These are phyloP conservation scores for Starmerella geochares DNA, from an alignment of 805 yeast genomes.

Conservation along the genomic window DNA sequence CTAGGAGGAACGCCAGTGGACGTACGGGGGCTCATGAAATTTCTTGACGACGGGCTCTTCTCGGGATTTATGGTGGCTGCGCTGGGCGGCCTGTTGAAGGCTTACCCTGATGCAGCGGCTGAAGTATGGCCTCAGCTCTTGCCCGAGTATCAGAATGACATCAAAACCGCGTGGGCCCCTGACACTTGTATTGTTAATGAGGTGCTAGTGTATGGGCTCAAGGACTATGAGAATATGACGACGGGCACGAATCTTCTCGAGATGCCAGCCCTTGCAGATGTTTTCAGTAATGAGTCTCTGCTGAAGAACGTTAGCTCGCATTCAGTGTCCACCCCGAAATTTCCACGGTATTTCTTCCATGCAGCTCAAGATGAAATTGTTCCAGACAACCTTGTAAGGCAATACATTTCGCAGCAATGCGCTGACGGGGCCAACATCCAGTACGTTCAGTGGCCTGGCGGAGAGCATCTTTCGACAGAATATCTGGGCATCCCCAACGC, in stretches of 20 bases:
- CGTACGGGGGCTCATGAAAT: neutral
- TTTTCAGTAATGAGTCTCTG: neutral
- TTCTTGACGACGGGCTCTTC: conserved; percentile 15
- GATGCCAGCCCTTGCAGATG: neutral
- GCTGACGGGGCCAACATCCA: no score
- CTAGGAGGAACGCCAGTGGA: neutral
- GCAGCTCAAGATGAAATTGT: conserved; percentile 24
- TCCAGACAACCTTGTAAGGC: conserved; percentile 18
- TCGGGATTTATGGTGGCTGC: conserved; percentile 27
- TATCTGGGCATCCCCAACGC: conserved; percentile 11
- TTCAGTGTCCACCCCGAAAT: conserved; percentile 19
- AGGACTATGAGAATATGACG: neutral
- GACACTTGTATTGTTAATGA: neutral
- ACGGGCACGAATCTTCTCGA: neutral
- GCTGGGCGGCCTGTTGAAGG: conserved; percentile 22
- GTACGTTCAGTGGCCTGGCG: conserved; percentile 1
- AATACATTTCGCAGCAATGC: conserved; percentile 12
- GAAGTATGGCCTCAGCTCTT: conserved; percentile 5
- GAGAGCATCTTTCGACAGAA: conserved; percentile 5
- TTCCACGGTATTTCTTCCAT: conserved; percentile 25
- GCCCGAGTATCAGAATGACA: conserved; percentile 3
- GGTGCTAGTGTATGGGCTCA: neutral
- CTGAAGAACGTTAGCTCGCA: neutral
- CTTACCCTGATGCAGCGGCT: conserved; percentile 20
- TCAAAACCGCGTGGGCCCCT: neutral